A percentile compares a stretch with the other conserved stretches of the same genome.
Conservation (phyloP, 768 basidiomycete genomes). For the Lyophyllum shimeji region DNA sequence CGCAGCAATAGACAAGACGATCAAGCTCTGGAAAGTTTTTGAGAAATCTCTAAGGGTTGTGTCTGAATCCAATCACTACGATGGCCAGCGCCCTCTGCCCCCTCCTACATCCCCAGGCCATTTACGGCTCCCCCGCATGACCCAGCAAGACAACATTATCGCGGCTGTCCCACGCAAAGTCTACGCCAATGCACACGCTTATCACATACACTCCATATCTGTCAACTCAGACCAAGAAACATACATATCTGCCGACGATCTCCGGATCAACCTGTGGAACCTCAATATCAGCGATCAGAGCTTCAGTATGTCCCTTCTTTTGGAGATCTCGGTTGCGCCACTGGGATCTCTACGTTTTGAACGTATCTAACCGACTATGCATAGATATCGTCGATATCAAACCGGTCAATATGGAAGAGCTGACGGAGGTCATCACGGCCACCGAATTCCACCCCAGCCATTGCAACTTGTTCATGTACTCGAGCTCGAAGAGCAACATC, state of each 20-base stretch:
- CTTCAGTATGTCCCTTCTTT: conserved; percentile 72
- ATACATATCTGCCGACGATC: conserved; percentile 98
- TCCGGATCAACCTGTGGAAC: conserved; percentile 98
- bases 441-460: conserved; percentile 98
- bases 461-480: conserved; percentile 99
- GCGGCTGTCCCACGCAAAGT: conserved; percentile 98
- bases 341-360: not conserved
- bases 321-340: not conserved
- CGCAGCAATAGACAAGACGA: conserved; percentile 84
- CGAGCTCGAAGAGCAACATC: conserved; percentile 99
- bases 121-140: conserved; percentile 87
- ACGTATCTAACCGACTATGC: conserved; percentile 6
- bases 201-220: conserved; percentile 99
- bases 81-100: conserved; percentile 70
- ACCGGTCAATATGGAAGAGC: conserved; percentile 99
- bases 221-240: conserved; percentile 99
- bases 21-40: conserved; percentile 99
- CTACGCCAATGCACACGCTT: conserved; percentile 98
- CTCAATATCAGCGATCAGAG: conserved; percentile 97
- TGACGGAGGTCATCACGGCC: conserved; percentile 99
- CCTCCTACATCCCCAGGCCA: conserved; percentile 57
- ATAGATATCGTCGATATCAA: conserved; percentile 99
- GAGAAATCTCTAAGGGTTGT: conserved; percentile 96
- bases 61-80: conserved; percentile 92
- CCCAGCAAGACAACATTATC: conserved; percentile 95